Base-by-base conservation (phyloP, 1,284 basidiomycete genomes). In the Caloboletus inedulis region DNA sequence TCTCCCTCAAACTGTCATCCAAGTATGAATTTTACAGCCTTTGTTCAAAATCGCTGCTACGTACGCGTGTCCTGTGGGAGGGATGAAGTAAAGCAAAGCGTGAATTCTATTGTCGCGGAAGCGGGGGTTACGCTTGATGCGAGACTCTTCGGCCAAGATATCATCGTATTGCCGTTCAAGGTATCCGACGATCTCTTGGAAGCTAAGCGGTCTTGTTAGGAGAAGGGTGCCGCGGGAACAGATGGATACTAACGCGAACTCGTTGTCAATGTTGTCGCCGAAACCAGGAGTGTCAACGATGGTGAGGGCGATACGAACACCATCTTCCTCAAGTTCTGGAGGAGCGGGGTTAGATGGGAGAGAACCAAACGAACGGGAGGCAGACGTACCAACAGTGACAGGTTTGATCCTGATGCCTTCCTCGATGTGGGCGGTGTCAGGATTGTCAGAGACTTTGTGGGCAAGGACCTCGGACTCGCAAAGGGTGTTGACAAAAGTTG, bases 111-210 rank as follows among this genome's bases (percentile, higher is more conserved):
- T 98, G 76, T 99, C 97, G 69, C 94, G 87, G 84, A 98, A 99
- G 59, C 97, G 89, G 23, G 96, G 95, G 77, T 98, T 98, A 82
- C 97, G 96, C 79, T 98, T 99, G 78, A 99, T 99, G 67, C 97
- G 86, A 57, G 93, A 96, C 77, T 99, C 97, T 72, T 99, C 96
- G 10, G 96, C 94, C 58, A 99, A 81, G 71, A 99, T 98, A 66
- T 99, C 96, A 62, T 99, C 97, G 76, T 99, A 99, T 84, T 99
- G 96, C 57, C 96, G 89, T 73, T 99, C 97, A 58, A 99, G 87
- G 76, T 99, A 87, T 57, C 91, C 91, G 51, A 96, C 89, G 62
- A 99, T 99, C 73, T 98, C 96, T 68, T 91, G 88, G 76, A 97
- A 97, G 54, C 94, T 96, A 61, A 10, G 52, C 25, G 12, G 10